These are phyloP conservation scores for Cucumis hystrix DNA, from an alignment of 306 rosid genomes.

Conservation along the genomic window DNA sequence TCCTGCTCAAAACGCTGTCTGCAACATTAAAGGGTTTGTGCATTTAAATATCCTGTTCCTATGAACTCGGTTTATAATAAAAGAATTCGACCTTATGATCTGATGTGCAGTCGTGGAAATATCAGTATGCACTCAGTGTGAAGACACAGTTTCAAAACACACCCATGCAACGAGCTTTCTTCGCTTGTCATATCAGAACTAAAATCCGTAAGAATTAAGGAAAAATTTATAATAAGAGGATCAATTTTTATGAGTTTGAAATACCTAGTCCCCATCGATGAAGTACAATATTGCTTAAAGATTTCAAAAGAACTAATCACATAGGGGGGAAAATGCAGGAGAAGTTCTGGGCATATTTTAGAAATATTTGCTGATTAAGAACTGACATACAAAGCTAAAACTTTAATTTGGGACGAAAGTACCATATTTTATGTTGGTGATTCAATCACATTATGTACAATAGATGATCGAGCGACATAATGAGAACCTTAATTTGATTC, in stretches of 20 bases:
- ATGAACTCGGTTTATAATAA: neutral
- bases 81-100: neutral
- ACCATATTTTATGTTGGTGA: no score
- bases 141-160: neutral
- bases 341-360: neutral
- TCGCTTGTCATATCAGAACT: neutral
- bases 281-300: neutral
- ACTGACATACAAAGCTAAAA: neutral
- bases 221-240: neutral
- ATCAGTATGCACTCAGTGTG: neutral
- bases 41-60: neutral
- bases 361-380: neutral
- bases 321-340: neutral
- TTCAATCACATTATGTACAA: no score
- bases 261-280: neutral
- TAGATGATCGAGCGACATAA: no score
- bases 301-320: neutral
- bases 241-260: neutral
- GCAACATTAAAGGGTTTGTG: neutral
- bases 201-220: neutral
- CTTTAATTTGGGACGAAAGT: no score
- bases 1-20: constrained; percentile 2
- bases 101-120: neutral
- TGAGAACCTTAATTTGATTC: no score
- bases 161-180: neutral